phyloP scores from a whole-genome alignment of 163 green algal species.

The Scenedesmus sp. region DNA sequence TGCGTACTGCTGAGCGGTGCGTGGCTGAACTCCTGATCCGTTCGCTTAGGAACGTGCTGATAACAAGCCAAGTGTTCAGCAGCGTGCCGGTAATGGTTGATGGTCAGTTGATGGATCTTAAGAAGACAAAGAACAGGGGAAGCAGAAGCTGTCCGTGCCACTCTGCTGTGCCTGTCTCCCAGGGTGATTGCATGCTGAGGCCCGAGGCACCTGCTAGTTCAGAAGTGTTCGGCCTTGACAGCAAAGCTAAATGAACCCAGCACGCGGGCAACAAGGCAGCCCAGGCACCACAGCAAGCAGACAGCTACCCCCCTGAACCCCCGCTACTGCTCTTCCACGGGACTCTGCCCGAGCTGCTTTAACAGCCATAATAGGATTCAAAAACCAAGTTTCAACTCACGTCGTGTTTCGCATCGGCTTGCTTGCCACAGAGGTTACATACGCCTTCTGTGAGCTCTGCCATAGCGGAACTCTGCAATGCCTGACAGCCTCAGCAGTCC shows the following conservation, averaged over 20 bases:
- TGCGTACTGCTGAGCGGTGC: too few relatives aligned
- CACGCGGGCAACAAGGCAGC: not conserved
- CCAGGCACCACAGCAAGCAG: not conserved
- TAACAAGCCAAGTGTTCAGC: too few relatives aligned
- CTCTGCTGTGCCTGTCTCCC: not conserved
- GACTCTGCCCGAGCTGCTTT: not conserved
- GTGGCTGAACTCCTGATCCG: too few relatives aligned
- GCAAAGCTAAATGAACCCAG: not conserved
- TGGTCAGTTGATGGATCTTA: too few relatives aligned
- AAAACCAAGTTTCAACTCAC: not conserved
- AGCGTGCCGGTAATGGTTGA: too few relatives aligned
- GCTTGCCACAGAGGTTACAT: not conserved
- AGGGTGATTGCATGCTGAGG: not conserved
- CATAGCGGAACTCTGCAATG: not conserved
- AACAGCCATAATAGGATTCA: not conserved
- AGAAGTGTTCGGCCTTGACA: too few relatives aligned
- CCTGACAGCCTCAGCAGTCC: not conserved
- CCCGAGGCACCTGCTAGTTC: not conserved
- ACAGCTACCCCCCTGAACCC: not conserved
- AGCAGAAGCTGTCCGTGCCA: not conserved
- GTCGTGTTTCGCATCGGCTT: not conserved
- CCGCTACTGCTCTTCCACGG: not conserved
- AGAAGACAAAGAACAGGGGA: too few relatives aligned
- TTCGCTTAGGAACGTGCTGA: too few relatives aligned
- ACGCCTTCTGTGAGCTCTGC: constrained; percentile 5